Evolutionary conservation across 1,284 basidiomycete genomes (phyloP).

Genomic region (Meira nashicola): DNA sequence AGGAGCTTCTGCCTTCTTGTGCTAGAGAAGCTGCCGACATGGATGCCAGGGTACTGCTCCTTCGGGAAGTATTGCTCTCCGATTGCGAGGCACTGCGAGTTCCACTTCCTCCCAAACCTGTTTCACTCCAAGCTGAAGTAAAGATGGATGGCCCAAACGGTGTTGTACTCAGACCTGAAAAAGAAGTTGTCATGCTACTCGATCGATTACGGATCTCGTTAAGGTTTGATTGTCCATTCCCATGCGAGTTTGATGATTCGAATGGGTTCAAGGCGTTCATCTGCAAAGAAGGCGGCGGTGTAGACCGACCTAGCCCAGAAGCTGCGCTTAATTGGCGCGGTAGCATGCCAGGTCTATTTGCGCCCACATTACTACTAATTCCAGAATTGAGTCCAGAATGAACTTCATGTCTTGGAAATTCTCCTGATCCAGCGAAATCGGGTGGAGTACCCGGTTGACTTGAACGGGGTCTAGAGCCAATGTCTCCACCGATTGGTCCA

Average conservation of each 20-base stretch:
- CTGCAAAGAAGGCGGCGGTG: background rate
- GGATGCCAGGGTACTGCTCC: background rate
- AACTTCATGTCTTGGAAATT: background rate
- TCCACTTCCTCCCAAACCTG: background rate
- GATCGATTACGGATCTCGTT: slow-evolving; percentile 15
- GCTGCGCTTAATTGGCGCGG: background rate
- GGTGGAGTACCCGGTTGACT: too few relatives aligned
- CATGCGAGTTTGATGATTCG: background rate
- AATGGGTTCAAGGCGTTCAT: background rate
- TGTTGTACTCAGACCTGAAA: slow-evolving; percentile 13
- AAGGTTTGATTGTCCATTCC: background rate
- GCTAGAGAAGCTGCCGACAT: background rate
- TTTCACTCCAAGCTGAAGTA: slow-evolving; percentile 14
- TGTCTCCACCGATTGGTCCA: background rate
- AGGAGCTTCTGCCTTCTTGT: background rate
- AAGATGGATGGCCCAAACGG: slow-evolving; percentile 38
- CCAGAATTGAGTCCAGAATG: background rate
- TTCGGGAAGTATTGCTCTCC: background rate
- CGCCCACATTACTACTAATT: background rate
- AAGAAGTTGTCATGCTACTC: slow-evolving; percentile 20
- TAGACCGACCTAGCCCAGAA: background rate
- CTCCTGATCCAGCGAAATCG: background rate
- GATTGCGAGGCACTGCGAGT: background rate
- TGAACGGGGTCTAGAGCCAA: background rate
- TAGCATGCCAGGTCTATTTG: background rate